Base-by-base conservation (phyloP, 371 early-diverging fungal genomes). In the Massospora cicadina region DNA sequence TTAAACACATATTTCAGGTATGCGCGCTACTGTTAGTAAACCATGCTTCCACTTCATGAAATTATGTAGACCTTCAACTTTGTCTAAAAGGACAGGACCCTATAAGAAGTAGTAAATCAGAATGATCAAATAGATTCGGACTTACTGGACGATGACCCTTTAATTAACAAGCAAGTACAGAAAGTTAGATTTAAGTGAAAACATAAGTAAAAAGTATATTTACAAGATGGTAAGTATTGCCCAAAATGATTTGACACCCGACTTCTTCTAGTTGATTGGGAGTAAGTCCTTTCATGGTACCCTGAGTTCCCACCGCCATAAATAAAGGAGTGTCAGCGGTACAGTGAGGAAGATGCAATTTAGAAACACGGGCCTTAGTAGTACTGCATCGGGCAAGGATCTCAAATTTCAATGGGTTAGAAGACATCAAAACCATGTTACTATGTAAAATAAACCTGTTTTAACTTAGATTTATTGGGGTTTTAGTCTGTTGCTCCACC, bases 281-380 rank as follows among this genome's bases (percentile, higher is more conserved):
- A 26, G 88, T 83, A 61, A 93, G 70, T 21, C 92, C 95, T 71
- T 95, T 95, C 76, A 97, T 79, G 13, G 91, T 84, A 24, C 93
- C 98, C 75, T 94, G 89, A 1, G 98, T 97, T n/a, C 92, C 96
- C 10, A 97, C 98, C 2, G 98, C 95, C 98, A 97, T 97, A 69
- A 95, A 97, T 67, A 88, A 86, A 29, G 98, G 98, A 33, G 90
- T 85, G 64, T 87, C 81, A 13, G 90, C 90, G 2, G 82, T 86
- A 29, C 81, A 83, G 75, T 91, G 92, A 54, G 89, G 90, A 64
- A 95, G 73, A n/a, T 78, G 79, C 71, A 92, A 73, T 26, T 81
- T 67, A 10, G 90, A 85, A 0, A 88, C 88, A 63, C 93, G 74
- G 0, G 93, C 97, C 74, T 91, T 93, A 58, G 93, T 92, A 12